Conservation (phyloP, 257 asterid genomes). For the Nicotiana tabacum region DNA sequence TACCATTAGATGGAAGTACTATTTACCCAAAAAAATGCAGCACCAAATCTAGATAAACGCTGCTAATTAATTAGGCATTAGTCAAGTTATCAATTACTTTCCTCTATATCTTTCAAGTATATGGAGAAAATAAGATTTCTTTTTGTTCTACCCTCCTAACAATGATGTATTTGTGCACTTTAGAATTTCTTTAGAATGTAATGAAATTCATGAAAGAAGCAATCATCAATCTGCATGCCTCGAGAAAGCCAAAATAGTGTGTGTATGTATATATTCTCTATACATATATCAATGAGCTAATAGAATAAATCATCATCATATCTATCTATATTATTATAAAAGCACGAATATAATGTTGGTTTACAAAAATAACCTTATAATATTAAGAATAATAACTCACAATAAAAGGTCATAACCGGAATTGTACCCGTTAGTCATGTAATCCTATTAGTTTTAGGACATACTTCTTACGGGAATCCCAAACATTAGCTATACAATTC, state of each 20-base stretch:
- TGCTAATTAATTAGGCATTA: background rate
- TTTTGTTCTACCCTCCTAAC: background rate
- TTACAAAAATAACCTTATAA: no score
- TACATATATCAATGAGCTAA: no score
- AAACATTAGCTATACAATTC: no score
- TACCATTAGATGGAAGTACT: slow-evolving; percentile 35
- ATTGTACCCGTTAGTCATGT: no score
- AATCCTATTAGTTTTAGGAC: no score
- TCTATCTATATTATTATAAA: no score
- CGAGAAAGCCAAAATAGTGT: background rate
- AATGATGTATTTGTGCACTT: background rate
- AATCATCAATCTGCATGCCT: background rate
- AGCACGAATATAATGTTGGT: no score
- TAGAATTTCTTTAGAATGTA: background rate
- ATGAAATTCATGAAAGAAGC: background rate
- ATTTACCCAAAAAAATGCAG: slow-evolving; percentile 53
- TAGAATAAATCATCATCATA: no score
- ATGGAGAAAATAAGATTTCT: background rate
- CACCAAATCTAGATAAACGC: slow-evolving; percentile 26
- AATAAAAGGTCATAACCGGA: no score
- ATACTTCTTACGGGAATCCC: no score
- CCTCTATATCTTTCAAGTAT: background rate
- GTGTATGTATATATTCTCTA: no score
- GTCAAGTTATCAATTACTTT: background rate
- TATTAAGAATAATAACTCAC: no score